Evolutionary conservation across 2,329 filamentous ascomycete genomes (phyloP).

Genomic region (Pseudogymnoascus sp.): DNA sequence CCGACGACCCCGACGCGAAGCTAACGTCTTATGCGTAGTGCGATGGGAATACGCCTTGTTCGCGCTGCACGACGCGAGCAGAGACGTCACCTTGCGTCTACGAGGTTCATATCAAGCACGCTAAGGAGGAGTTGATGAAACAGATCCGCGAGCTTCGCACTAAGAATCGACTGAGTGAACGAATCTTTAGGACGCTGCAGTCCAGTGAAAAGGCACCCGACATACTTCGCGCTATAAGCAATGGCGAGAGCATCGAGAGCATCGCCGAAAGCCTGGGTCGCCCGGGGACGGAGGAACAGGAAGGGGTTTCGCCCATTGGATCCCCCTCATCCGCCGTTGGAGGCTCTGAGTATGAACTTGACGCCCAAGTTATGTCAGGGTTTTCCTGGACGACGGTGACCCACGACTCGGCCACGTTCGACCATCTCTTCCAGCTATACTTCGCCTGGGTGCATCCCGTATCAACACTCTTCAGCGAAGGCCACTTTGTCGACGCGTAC

Average conservation of each 20-base stretch:
- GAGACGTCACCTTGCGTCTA: constrained; percentile 26
- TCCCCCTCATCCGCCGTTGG: constrained; percentile 21
- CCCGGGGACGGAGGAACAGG: constrained; percentile 19
- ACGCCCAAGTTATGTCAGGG: constrained; percentile 13
- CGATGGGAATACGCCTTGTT: constrained; percentile 29
- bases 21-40: constrained; percentile 21
- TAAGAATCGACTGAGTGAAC: constrained; percentile 25
- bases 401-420: constrained; percentile 19
- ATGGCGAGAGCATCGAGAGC: constrained; percentile 24
- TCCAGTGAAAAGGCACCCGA: constrained; percentile 25
- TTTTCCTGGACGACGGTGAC: constrained; percentile 26
- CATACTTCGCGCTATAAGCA: constrained; percentile 25
- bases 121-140: constrained; percentile 29
- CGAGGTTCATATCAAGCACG: constrained; percentile 30
- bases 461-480: constrained; percentile 29
- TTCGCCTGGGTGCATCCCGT: constrained; percentile 31
- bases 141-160: constrained; percentile 27
- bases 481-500: constrained; percentile 25
- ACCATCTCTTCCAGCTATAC: constrained; percentile 29
- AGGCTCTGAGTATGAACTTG: constrained; percentile 16
- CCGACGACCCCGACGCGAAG: not conserved
- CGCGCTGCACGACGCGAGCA: constrained; percentile 25
- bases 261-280: constrained; percentile 27
- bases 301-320: constrained; percentile 20
- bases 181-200: constrained; percentile 26